These are phyloP conservation scores for Collybia nuda DNA, from an alignment of 768 basidiomycete species.

Conservation along the genomic window DNA sequence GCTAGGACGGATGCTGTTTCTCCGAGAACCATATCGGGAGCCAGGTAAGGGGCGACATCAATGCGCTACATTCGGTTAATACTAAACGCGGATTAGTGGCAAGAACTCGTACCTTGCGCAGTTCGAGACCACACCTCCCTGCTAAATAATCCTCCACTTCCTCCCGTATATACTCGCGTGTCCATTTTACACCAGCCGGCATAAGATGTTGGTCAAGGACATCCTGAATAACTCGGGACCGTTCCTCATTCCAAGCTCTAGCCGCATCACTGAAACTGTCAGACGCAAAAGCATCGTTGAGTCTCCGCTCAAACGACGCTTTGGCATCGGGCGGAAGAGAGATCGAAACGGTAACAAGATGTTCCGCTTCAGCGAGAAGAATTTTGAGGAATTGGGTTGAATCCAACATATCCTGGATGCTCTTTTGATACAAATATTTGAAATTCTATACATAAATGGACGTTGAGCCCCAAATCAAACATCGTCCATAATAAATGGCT, in stretches of 20 bases:
- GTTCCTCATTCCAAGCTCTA: constrained; percentile 88
- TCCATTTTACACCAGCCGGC: constrained; percentile 85
- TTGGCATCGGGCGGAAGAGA: constrained; percentile 61
- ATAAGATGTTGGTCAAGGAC: constrained; percentile 80
- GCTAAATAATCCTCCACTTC: constrained; percentile 88
- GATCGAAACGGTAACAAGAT: constrained; percentile 77
- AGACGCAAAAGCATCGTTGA: constrained; percentile 83
- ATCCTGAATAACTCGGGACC: constrained; percentile 75
- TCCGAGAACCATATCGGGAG: constrained; percentile 63
- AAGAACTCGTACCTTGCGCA: constrained; percentile 61
- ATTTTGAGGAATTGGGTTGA: constrained; percentile 87
- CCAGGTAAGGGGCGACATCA: constrained; percentile 75
- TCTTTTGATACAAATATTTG: constrained; percentile 89
- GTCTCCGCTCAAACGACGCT: constrained; percentile 66
- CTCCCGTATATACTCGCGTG: constrained; percentile 83
- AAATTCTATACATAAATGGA: constrained; percentile 63
- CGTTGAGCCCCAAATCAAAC: constrained; percentile 1
- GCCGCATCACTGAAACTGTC: constrained; percentile 84
- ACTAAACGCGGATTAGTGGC: constrained; percentile 2
- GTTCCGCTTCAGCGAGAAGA: constrained; percentile 86
- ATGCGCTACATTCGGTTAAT: constrained; percentile 56
- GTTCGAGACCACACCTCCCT: constrained; percentile 57
- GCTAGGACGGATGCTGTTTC: constrained; percentile 81
- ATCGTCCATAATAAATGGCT: constrained; percentile 22
- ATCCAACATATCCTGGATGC: constrained; percentile 65